Evolutionary conservation across 768 basidiomycete genomes (phyloP), one percentile per base, ranked within the genome.

Genomic region (Cystobasidium ongulense): DNA sequence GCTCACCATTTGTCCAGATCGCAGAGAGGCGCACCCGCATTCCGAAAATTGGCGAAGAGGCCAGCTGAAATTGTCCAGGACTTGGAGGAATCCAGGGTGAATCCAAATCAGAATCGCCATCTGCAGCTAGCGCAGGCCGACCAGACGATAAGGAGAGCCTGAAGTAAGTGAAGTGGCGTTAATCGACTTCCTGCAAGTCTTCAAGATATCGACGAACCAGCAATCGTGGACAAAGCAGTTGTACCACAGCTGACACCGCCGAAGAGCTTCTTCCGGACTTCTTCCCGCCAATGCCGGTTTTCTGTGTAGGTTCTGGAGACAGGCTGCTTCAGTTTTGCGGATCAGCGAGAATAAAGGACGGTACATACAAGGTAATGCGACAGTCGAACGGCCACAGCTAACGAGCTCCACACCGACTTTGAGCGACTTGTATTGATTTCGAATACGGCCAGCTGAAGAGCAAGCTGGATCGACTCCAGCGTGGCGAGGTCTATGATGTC

Each of bases 211-310:
- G 29, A 29, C 57, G 25, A 5, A 59, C 57, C 57, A 59, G 57
- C 57, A 59, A 59, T 59, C 57, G 57, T 59, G 57, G 23, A 59
- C 57, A 31, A 59, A 59, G 57, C 57, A 59, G 57, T 59, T 59
- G 33, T 59, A 59, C 57, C 57, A 59, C 25, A 59, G 57, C 33
- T 59, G 57, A 23, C 57, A 59, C 15, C 57, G 57, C 21, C 57
- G 25, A 5, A 59, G 57, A 7, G 57, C 57, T 35, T 59, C 57
- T 59, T 59, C 57, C 11, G 33, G 27, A 21, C 57, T 27, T 35
- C 33, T 59, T 29, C 57, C 57, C 11, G 27, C 11, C 21, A 59
- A 23, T 27, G 57, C 57, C 11, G 57, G 57, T 35, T 59, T 59
- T 27, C 57, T 27, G 29, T 59, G 57, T 21, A 59, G 27, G 21